A percentile compares a stretch with the other conserved stretches of the same genome.
These are phyloP conservation scores for Breynia disticha DNA, from an alignment of 441 rosid species.

Conservation along the genomic window DNA sequence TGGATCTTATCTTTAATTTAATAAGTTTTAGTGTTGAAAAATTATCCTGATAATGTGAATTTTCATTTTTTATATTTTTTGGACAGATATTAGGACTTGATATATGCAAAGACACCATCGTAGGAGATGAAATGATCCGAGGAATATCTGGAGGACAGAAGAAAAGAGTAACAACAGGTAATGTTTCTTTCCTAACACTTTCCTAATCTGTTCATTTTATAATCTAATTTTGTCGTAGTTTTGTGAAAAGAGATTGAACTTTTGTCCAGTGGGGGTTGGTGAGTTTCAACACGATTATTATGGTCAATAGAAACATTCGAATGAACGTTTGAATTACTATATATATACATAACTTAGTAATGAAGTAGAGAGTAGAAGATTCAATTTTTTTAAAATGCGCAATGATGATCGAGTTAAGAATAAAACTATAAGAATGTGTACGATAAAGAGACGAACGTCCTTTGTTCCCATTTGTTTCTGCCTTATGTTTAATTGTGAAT, in stretches of 20 bases:
- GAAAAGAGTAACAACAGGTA: constrained; percentile 85
- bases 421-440: no score
- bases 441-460: no score
- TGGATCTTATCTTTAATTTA: no score
- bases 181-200: not conserved
- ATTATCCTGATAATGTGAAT: not conserved
- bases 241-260: not conserved
- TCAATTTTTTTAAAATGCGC: no score
- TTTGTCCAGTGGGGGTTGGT: not conserved
- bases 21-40: not conserved
- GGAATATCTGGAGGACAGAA: constrained; percentile 93
- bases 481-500: not conserved
- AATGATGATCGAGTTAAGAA: no score
- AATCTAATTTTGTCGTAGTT: not conserved
- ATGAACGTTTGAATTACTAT: no score
- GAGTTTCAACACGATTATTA: no score
- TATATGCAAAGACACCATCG: constrained; percentile 78
- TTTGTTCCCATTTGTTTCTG: not conserved
- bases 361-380: no score
- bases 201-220: not conserved
- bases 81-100: constrained; percentile 82
- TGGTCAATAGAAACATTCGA: no score
- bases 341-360: no score
- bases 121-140: constrained; percentile 79
- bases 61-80: not conserved